These are phyloP conservation scores for Colletotrichum godetiae DNA, from an alignment of 2,329 filamentous ascomycete species.

Conservation along the genomic window DNA sequence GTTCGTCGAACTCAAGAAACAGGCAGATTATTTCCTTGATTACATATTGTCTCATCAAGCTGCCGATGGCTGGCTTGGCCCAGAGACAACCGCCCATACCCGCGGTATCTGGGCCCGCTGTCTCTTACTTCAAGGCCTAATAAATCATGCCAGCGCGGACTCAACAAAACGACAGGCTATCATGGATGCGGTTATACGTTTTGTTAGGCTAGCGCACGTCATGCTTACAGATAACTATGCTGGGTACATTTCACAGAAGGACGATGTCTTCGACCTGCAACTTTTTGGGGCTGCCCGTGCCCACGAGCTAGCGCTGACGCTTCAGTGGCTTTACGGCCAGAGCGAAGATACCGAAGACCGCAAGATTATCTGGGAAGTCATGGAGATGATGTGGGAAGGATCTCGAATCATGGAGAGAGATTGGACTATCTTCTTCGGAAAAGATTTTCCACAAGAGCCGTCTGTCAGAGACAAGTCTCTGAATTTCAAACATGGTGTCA, in stretches of 20 bases:
- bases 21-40: slow-evolving; percentile 49
- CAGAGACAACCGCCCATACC: slow-evolving; percentile 53
- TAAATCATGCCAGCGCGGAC: slow-evolving; percentile 61
- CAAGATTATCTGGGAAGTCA: slow-evolving; percentile 50
- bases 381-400: slow-evolving; percentile 51
- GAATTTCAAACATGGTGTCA: slow-evolving; percentile 54
- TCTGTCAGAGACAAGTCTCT: slow-evolving; percentile 45
- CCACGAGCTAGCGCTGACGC: slow-evolving; percentile 52
- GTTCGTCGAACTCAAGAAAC: slow-evolving; percentile 1
- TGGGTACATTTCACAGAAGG: slow-evolving; percentile 58
- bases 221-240: slow-evolving; percentile 66
- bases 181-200: slow-evolving; percentile 61
- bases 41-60: slow-evolving; percentile 61
- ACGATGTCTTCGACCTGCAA: slow-evolving; percentile 53
- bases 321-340: slow-evolving; percentile 54
- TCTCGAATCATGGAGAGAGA: slow-evolving; percentile 40
- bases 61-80: slow-evolving; percentile 68
- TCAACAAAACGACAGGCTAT: slow-evolving; percentile 53
- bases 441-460: not conserved
- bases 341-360: slow-evolving; percentile 39
- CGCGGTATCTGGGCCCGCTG: slow-evolving; percentile 66
- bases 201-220: slow-evolving; percentile 59
- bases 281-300: slow-evolving; percentile 48
- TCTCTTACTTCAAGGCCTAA: slow-evolving; percentile 59
- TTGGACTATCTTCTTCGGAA: slow-evolving; percentile 47